phyloP scores from a whole-genome alignment of 352 stramenopile genomes.

The Globisporangium cederbergense region DNA sequence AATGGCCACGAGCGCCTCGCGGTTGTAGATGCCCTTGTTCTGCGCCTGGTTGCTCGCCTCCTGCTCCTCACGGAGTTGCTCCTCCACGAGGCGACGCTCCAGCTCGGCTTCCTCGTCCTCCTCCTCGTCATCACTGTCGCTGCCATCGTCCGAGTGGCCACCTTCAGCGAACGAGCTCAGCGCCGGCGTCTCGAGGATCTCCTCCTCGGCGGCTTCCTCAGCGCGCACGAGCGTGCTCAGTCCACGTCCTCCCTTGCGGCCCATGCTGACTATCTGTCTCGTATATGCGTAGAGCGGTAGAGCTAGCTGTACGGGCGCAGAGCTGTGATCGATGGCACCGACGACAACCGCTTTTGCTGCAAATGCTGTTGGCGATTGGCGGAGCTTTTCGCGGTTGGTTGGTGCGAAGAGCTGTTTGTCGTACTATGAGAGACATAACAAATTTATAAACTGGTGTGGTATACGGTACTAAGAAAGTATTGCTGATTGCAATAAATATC shows the following conservation, averaged over 20 bases:
- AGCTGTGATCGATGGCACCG: conserved; percentile 4
- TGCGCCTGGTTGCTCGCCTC: conserved; percentile 29
- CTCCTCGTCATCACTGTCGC: conserved; percentile 40
- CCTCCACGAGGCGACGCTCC: conserved; percentile 68
- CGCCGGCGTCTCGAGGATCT: conserved; percentile 81
- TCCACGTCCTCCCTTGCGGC: conserved; percentile 31
- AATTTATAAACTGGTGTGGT: not conserved
- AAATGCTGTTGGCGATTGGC: conserved; percentile 7
- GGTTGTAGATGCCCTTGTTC: conserved; percentile 69
- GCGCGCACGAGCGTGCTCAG: conserved; percentile 63
- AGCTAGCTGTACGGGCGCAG: no score
- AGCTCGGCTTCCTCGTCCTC: conserved; percentile 68
- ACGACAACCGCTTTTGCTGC: conserved; percentile 1
- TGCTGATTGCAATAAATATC: not conserved
- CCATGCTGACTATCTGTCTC: conserved; percentile 25
- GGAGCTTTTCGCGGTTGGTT: conserved; percentile 9
- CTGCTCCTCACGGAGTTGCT: conserved; percentile 54
- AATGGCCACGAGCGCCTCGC: conserved; percentile 58
- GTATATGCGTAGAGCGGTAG: not conserved
- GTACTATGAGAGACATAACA: conserved; percentile 27
- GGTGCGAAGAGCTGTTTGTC: conserved; percentile 10
- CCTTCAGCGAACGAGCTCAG: conserved; percentile 43
- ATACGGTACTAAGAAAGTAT: not conserved
- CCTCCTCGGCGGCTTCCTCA: conserved; percentile 71
- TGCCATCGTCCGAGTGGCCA: conserved; percentile 21